phyloP scores from a whole-genome alignment of 257 asterid species.

The Solanum piurae region DNA sequence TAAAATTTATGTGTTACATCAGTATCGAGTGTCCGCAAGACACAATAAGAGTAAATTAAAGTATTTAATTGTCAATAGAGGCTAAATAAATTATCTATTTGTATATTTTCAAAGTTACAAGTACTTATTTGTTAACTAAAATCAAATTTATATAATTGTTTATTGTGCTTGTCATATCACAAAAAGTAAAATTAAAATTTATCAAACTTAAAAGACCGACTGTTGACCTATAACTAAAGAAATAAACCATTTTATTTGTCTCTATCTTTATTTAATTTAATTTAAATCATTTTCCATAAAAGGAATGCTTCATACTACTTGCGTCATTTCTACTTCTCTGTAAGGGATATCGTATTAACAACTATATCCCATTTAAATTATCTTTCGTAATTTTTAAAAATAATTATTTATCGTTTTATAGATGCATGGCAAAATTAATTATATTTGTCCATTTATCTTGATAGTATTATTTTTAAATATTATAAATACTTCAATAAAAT shows the following conservation, averaged over 20 bases:
- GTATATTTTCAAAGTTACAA: neutral
- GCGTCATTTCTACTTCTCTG: neutral
- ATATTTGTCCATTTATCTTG: too few relatives aligned
- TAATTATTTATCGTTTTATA: too few relatives aligned
- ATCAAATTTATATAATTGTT: neutral
- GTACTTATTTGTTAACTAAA: neutral
- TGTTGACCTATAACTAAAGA: neutral
- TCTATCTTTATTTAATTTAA: neutral
- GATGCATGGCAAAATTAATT: neutral
- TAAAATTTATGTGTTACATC: neutral
- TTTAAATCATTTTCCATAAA: too few relatives aligned
- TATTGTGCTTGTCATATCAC: neutral
- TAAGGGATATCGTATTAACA: neutral
- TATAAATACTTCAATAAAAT: neutral
- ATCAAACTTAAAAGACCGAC: neutral
- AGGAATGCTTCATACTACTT: neutral
- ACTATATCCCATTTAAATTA: neutral
- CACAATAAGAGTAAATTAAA: neutral
- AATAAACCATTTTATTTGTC: neutral
- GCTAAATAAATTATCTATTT: neutral
- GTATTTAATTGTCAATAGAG: neutral
- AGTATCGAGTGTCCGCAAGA: neutral
- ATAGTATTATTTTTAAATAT: too few relatives aligned
- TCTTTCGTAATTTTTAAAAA: neutral
- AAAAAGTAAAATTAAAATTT: neutral